Evolutionary conservation across 208 protist species (phyloP).

Genomic region (Crithidia acanthocephali): DNA sequence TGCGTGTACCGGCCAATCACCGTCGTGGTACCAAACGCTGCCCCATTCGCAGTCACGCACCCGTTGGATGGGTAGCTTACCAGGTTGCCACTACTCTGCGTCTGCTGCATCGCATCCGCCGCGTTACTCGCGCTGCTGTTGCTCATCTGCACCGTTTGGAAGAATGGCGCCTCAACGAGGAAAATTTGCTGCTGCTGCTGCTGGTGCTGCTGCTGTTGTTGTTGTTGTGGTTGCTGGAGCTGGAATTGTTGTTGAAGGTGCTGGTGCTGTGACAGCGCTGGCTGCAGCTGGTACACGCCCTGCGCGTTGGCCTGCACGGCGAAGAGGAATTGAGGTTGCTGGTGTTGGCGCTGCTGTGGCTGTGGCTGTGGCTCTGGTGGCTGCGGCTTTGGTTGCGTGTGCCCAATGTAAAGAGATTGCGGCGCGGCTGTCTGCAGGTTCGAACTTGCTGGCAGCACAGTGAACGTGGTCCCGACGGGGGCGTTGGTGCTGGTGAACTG

Average conservation of each 20-base stretch:
- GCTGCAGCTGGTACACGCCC: slow-evolving; percentile 18
- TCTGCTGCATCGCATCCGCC: neutral
- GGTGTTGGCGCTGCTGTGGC: slow-evolving; percentile 6
- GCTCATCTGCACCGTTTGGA: slow-evolving; percentile 12
- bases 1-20: neutral
- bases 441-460: slow-evolving; percentile 9
- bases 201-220: slow-evolving; percentile 14
- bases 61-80: neutral
- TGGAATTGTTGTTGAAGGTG: slow-evolving; percentile 16
- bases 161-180: slow-evolving; percentile 15
- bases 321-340: slow-evolving; percentile 21
- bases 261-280: neutral
- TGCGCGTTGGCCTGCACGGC: slow-evolving; percentile 15
- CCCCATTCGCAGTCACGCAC: neutral
- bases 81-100: neutral
- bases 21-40: neutral
- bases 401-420: slow-evolving; percentile 1
- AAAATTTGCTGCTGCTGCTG: slow-evolving; percentile 29
- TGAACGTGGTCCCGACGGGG: slow-evolving; percentile 6
- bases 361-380: neutral
- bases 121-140: neutral
- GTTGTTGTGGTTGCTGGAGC: slow-evolving; percentile 3
- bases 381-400: neutral
- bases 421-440: neutral
- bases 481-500: neutral